These are phyloP conservation scores for Pseudoturritis turrita DNA, from an alignment of 345 rosid species.

Conservation along the genomic window DNA sequence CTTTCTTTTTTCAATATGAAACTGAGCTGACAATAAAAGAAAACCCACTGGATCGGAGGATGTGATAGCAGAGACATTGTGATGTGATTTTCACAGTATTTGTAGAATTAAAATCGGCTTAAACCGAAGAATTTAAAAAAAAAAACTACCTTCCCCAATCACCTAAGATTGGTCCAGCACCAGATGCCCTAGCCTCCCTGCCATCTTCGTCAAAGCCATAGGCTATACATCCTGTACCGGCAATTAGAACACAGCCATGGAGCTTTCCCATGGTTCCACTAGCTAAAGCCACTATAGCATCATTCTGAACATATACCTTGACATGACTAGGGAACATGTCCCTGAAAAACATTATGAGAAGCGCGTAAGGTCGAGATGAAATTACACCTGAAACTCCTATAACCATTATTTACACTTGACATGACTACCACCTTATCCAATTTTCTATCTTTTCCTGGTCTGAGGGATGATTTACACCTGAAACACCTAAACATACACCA, in stretches of 20 bases:
- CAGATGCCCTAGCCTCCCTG: constrained; percentile 87
- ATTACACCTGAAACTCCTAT: neutral
- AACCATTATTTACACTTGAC: neutral
- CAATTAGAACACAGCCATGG: constrained; percentile 92
- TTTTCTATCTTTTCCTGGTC: constrained; percentile 68
- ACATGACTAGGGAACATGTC: constrained; percentile 74
- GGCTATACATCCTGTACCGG: constrained; percentile 92
- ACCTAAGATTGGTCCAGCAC: constrained; percentile 91
- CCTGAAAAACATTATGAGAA: constrained; percentile 32
- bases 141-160: constrained; percentile 86
- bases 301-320: constrained; percentile 75
- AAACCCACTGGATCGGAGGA: constrained; percentile 44
- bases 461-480: constrained; percentile 92
- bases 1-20: neutral
- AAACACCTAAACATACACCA: constrained; percentile 88
- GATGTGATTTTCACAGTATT: neutral
- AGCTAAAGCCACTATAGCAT: constrained; percentile 90
- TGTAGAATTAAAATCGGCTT: neutral
- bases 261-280: constrained; percentile 96
- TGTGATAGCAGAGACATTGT: neutral
- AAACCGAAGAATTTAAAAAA: neutral
- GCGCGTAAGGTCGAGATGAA: neutral
- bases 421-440: constrained; percentile 67
- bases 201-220: constrained; percentile 91
- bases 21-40: neutral